A percentile compares a stretch with the other conserved stretches of the same genome.
Evolutionary conservation across 169 alveolate species (phyloP).

Genomic region (Neospora caninum): DNA sequence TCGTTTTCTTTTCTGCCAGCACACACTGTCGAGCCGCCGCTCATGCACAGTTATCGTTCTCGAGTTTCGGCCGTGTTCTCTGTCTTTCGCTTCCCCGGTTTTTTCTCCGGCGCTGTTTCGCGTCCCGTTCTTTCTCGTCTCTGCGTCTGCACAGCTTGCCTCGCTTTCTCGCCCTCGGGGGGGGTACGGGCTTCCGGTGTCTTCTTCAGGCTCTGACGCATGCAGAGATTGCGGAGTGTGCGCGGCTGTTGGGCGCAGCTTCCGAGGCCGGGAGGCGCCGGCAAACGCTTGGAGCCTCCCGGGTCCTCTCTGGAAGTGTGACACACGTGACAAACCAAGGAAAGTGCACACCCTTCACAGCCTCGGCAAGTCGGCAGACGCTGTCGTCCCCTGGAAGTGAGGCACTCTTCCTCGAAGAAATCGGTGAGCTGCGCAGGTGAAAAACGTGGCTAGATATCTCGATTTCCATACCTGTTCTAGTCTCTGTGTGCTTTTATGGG

Average conservation of each 20-base stretch:
- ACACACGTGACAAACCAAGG: not conserved
- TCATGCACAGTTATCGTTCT: no score
- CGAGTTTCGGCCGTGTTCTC: no score
- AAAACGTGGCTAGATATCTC: no score
- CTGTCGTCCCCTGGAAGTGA: not conserved
- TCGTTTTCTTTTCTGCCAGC: no score
- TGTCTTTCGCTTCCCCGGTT: no score
- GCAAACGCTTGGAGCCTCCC: not conserved
- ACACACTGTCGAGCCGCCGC: no score
- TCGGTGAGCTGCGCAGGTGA: not conserved
- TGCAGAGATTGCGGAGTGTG: not conserved
- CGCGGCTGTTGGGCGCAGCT: not conserved
- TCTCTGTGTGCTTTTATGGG: no score
- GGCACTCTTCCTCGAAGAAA: not conserved
- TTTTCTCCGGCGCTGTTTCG: no score
- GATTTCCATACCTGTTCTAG: no score
- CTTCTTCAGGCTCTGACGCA: not conserved
- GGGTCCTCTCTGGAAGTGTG: not conserved
- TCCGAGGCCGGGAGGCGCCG: not conserved
- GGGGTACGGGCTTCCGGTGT: not conserved
- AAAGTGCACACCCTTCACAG: not conserved
- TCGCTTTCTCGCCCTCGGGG: no score
- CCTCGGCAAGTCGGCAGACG: not conserved
- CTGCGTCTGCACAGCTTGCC: no score
- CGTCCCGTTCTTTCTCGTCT: no score